A percentile compares a stretch with the other conserved stretches of the same genome.
Conservation (phyloP, 2,329 filamentous ascomycete genomes). For the Akanthomyces uredinophilus region DNA sequence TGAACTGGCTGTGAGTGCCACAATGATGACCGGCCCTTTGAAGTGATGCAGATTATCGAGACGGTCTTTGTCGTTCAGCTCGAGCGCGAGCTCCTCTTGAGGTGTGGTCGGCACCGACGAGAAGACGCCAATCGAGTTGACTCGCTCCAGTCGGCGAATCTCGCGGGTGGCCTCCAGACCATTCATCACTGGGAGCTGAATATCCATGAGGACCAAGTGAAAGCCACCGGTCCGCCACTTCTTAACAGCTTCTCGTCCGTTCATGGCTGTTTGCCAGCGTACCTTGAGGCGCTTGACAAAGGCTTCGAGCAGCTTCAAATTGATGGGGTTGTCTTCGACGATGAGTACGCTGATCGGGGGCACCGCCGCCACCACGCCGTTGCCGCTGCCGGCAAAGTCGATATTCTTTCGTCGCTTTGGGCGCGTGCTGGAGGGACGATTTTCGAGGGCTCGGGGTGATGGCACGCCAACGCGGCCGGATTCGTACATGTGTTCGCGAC, state of each 20-base stretch:
- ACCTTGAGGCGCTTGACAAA: slow-evolving; percentile 96
- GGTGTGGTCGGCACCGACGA: slow-evolving; percentile 58
- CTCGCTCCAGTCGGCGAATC: slow-evolving; percentile 80
- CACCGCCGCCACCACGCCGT: slow-evolving; percentile 72
- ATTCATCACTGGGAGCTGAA: slow-evolving; percentile 94
- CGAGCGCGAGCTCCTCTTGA: slow-evolving; percentile 38
- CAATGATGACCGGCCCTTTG: slow-evolving; percentile 96
- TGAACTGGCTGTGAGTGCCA: slow-evolving; percentile 89
- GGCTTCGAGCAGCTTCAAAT: slow-evolving; percentile 84
- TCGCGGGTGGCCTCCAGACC: slow-evolving; percentile 92
- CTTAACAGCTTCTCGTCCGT: slow-evolving; percentile 84
- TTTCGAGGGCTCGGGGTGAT: slow-evolving; percentile 44
- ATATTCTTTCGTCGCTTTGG: slow-evolving; percentile 48
- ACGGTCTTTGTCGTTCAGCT: slow-evolving; percentile 60
- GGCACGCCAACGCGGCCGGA: slow-evolving; percentile 48
- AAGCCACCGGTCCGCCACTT: slow-evolving; percentile 94
- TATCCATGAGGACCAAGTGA: slow-evolving; percentile 97
- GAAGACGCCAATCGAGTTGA: slow-evolving; percentile 92
- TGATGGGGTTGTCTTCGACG: slow-evolving; percentile 98
- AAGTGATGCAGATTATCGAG: slow-evolving; percentile 67
- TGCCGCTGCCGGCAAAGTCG: slow-evolving; percentile 30
- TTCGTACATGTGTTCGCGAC: slow-evolving; percentile 44
- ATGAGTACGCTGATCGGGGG: slow-evolving; percentile 97
- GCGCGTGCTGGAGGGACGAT: slow-evolving; percentile 40
- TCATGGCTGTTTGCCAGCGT: slow-evolving; percentile 94